phyloP scores from a whole-genome alignment of 495 filamentous ascomycete species.

The Aspergillus nanangensis region DNA sequence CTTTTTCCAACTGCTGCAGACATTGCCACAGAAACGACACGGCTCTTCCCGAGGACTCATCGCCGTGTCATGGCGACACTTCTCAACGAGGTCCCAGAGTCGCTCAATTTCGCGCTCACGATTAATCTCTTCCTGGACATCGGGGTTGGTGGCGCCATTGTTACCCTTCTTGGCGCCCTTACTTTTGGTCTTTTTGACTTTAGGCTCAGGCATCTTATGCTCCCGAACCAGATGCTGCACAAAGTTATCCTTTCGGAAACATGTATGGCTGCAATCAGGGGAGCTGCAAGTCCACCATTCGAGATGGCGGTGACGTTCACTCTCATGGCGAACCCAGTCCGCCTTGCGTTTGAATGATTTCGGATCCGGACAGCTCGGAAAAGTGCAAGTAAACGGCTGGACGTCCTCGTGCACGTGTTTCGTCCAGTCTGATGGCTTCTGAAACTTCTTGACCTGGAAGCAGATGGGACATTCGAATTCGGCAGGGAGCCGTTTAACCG shows the following conservation, averaged over 20 bases:
- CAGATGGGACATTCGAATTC: slow-evolving; percentile 92
- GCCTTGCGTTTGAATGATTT: slow-evolving; percentile 98
- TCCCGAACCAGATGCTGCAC: slow-evolving; percentile 92
- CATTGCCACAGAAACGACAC: slow-evolving; percentile 86
- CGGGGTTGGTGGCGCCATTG: too few species aligned
- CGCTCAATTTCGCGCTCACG: slow-evolving; percentile 50
- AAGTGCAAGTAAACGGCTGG: slow-evolving; percentile 93
- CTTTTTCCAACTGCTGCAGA: slow-evolving; percentile 87
- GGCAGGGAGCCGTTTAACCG: slow-evolving; percentile 72
- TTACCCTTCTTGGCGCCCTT: slow-evolving; percentile 18
- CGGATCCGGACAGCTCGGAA: slow-evolving; percentile 75
- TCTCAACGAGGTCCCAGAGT: slow-evolving; percentile 74
- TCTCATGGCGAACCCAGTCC: slow-evolving; percentile 96
- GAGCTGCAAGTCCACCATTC: slow-evolving; percentile 90
- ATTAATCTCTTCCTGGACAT: slow-evolving; percentile 38
- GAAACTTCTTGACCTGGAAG: slow-evolving; percentile 84
- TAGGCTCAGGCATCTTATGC: slow-evolving; percentile 84
- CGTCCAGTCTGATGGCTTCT: slow-evolving; percentile 96
- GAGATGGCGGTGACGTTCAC: slow-evolving; percentile 84
- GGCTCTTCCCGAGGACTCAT: slow-evolving; percentile 70
- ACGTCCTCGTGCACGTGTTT: slow-evolving; percentile 97
- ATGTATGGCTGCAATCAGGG: slow-evolving; percentile 76
- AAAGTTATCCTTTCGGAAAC: slow-evolving; percentile 93
- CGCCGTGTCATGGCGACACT: slow-evolving; percentile 67
- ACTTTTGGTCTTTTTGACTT: slow-evolving; percentile 38